Conservation (phyloP, 495 filamentous ascomycete species). For the Annulohypoxylon nitens region DNA sequence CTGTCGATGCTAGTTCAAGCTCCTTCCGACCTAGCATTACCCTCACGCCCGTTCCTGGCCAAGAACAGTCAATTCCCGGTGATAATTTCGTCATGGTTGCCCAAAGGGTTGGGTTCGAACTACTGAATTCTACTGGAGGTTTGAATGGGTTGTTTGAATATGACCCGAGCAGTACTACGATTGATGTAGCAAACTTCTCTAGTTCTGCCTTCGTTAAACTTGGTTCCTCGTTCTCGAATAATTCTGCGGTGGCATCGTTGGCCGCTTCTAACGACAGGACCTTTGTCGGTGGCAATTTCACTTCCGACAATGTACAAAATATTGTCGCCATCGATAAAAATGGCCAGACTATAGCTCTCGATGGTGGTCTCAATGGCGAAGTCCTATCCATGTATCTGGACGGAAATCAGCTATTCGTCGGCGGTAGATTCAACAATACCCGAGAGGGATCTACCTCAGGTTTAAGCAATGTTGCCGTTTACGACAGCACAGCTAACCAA, state of each 20-base stretch:
- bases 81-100: slow-evolving; percentile 82
- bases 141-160: slow-evolving; percentile 95
- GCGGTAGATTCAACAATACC: slow-evolving; percentile 86
- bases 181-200: slow-evolving; percentile 72
- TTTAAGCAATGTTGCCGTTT: slow-evolving; percentile 80
- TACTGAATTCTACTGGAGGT: slow-evolving; percentile 75
- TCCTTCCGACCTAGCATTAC: slow-evolving; percentile 87
- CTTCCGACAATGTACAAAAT: slow-evolving; percentile 72
- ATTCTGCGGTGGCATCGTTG: slow-evolving; percentile 76
- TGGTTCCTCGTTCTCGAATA: slow-evolving; percentile 72
- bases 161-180: slow-evolving; percentile 71
- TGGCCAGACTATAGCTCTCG: slow-evolving; percentile 69
- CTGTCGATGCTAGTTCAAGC: slow-evolving; percentile 79
- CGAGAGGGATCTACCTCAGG: slow-evolving; percentile 68
- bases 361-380: slow-evolving; percentile 83
- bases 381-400: slow-evolving; percentile 77
- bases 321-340: slow-evolving; percentile 78
- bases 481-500: slow-evolving; percentile 72
- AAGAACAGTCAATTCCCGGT: slow-evolving; percentile 60
- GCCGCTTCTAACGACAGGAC: slow-evolving; percentile 68
- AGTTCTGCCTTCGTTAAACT: slow-evolving; percentile 80
- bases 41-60: slow-evolving; percentile 74
- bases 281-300: slow-evolving; percentile 90
- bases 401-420: slow-evolving; percentile 79
- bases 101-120: slow-evolving; percentile 82